These are phyloP conservation scores for Thalassiosira sp. DNA, from an alignment of 352 stramenopile species.

Conservation along the genomic window DNA sequence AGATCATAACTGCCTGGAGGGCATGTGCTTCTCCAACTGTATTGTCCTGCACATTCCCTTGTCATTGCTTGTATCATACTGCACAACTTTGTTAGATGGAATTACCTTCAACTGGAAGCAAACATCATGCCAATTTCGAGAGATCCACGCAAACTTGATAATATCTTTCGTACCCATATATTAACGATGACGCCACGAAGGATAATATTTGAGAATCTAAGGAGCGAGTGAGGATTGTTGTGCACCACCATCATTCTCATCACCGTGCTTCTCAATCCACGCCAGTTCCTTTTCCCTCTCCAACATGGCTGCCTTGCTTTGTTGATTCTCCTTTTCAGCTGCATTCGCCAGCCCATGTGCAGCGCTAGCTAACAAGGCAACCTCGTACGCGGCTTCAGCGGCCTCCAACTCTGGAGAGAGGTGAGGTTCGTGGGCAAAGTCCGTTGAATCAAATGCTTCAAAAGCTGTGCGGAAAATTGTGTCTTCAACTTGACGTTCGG, in stretches of 20 bases:
- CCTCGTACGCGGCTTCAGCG: constrained; percentile 22
- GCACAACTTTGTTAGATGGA: constrained; percentile 42
- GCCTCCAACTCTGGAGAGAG: constrained; percentile 40
- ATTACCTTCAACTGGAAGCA: constrained; percentile 55
- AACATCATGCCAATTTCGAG: constrained; percentile 66
- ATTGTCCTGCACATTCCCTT: constrained; percentile 58
- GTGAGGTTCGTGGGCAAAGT: constrained; percentile 44
- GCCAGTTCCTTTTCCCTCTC: constrained; percentile 41
- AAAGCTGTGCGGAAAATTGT: constrained; percentile 18
- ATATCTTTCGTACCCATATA: constrained; percentile 55
- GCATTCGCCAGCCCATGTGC: constrained; percentile 17
- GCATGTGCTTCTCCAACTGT: constrained; percentile 63
- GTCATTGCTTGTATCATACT: constrained; percentile 51
- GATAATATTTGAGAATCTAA: constrained; percentile 53
- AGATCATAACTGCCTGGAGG: constrained; percentile 58
- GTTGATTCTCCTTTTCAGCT: constrained; percentile 29
- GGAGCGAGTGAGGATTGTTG: too few species aligned
- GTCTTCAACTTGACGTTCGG: constrained; percentile 29
- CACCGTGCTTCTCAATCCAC: constrained; percentile 32
- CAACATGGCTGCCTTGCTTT: constrained; percentile 31
- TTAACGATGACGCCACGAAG: constrained; percentile 35
- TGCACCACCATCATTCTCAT: background rate
- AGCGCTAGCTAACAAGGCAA: constrained; percentile 5
- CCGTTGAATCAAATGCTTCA: constrained; percentile 21
- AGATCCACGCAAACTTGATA: constrained; percentile 53